Evolutionary conservation across 495 filamentous ascomycete genomes (phyloP).

Genomic region (Cercophora samala): DNA sequence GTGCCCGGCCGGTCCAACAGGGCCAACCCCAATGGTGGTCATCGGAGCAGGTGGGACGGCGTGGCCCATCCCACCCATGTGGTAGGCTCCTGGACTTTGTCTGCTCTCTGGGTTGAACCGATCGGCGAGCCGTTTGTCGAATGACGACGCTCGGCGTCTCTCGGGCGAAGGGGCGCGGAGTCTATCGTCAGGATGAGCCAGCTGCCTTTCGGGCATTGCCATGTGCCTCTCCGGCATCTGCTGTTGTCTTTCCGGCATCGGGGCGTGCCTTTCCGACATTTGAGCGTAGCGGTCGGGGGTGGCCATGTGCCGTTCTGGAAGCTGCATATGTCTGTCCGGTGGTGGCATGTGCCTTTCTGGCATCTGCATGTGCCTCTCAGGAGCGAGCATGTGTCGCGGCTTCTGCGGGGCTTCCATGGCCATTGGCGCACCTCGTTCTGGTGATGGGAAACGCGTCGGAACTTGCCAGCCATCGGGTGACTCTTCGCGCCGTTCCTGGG

Average conservation of each 20-base stretch:
- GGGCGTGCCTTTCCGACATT: background rate
- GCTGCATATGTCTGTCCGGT: conserved; percentile 5
- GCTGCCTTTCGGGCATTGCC: conserved; percentile 15
- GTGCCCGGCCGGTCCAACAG: conserved; percentile 19
- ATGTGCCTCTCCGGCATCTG: conserved; percentile 1
- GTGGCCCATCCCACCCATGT: background rate
- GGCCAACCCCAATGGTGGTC: conserved; percentile 15
- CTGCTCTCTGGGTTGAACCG: conserved; percentile 43
- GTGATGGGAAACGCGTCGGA: conserved; percentile 20
- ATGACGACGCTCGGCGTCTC: conserved; percentile 32
- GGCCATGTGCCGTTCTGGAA: conserved; percentile 5
- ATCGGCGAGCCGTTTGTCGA: conserved; percentile 45
- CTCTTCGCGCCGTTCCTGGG: conserved; percentile 26
- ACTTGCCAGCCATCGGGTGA: conserved; percentile 18
- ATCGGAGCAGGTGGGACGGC: conserved; percentile 13
- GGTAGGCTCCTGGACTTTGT: conserved; percentile 15
- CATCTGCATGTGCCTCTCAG: conserved; percentile 2
- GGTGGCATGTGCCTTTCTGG: conserved; percentile 6
- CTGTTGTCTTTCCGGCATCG: background rate
- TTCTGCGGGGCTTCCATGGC: background rate
- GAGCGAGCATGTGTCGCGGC: background rate
- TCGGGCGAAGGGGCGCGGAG: conserved; percentile 24
- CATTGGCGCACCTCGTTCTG: conserved; percentile 12
- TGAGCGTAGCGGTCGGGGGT: background rate
- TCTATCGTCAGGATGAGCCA: conserved; percentile 18